Evolutionary conservation across 2,329 filamentous ascomycete genomes (phyloP).

Genomic region (Huntiella moniliformis): DNA sequence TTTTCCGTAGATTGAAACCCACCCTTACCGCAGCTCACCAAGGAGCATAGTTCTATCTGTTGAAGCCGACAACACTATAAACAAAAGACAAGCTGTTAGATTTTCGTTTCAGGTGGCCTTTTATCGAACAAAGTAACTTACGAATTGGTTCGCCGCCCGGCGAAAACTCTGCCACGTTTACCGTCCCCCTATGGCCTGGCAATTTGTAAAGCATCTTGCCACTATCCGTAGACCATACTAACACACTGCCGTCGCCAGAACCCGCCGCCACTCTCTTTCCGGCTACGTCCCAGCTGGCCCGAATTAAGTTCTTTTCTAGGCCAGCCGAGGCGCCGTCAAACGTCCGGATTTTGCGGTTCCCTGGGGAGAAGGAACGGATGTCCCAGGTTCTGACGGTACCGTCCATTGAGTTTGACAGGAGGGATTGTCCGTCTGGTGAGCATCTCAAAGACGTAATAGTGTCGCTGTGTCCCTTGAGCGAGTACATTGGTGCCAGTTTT

Average conservation of each 20-base stretch:
- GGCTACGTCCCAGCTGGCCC: conserved; percentile 73
- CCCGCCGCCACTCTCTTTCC: conserved; percentile 79
- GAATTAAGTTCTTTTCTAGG: conserved; percentile 77
- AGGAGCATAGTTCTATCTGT: conserved; percentile 76
- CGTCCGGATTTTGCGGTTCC: conserved; percentile 65
- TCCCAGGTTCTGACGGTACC: conserved; percentile 92
- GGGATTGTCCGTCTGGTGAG: conserved; percentile 80
- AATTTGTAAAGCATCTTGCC: conserved; percentile 88
- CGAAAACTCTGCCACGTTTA: conserved; percentile 86
- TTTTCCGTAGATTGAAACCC: neutral
- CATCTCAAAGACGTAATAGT: conserved; percentile 78
- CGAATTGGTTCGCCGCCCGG: conserved; percentile 70
- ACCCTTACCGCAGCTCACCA: conserved; percentile 41
- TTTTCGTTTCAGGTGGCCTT: neutral
- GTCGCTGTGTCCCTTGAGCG: conserved; percentile 75
- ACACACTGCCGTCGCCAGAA: conserved; percentile 74
- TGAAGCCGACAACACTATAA: conserved; percentile 65
- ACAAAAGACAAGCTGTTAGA: conserved; percentile 18
- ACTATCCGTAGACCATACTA: conserved; percentile 77
- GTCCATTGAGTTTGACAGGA: conserved; percentile 86
- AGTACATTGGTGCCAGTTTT: conserved; percentile 76
- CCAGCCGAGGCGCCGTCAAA: conserved; percentile 84
- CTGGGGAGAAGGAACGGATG: conserved; percentile 80
- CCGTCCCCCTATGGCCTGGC: conserved; percentile 83
- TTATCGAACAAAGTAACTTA: conserved; percentile 33